Base-by-base conservation (phyloP, 441 rosid species). In the Adansonia gregorii region DNA sequence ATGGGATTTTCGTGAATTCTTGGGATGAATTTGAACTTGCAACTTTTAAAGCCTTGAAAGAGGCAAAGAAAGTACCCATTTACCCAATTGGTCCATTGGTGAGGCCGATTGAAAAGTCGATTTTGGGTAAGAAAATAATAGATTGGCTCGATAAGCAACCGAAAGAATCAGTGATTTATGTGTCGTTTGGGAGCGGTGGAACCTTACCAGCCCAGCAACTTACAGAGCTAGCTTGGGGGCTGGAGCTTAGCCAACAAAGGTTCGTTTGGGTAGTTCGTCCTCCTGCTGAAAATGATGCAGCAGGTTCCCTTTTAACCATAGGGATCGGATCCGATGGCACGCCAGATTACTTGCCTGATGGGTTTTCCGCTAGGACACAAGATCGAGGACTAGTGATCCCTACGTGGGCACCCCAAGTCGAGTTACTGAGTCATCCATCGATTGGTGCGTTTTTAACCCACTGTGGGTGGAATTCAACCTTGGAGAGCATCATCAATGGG, bases 101-200 rank as follows among this genome's bases (percentile, higher is more conserved):
- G n/a, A 78, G 87, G 70, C 55, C 76, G 4, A 74, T 61, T 3
- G 79, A 68, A 46, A 59, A 78, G 1, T 35, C 59, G 0, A 81
- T 61, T 24, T 19, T 79, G 7, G 14, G 72, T 27, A 76, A 73
- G 60, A 14, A 10, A 0, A 76, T 88, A 0, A 45, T 86, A 12
- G 69, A 74, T 60, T 90, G 83, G 90, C 86, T 76, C 27, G 87
- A 87, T 67, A 67, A 75, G 1, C 90, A 87, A 69, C 87, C 90
- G 3, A 74, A 14, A 8, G 79, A 82, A 5, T 89, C 88, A 0
- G 88, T 87, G 24, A 65, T 87, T 55, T 89, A 85, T 54, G 85
- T 87, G 8, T 89, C 89, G 3, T 85, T 89, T 11, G 89, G 92
- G 72, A 89, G 90, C 27, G 88, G 87, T 17, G 90, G 90, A 15